phyloP scores from a whole-genome alignment of 1,284 basidiomycete species.

The Volvariella volvacea region DNA sequence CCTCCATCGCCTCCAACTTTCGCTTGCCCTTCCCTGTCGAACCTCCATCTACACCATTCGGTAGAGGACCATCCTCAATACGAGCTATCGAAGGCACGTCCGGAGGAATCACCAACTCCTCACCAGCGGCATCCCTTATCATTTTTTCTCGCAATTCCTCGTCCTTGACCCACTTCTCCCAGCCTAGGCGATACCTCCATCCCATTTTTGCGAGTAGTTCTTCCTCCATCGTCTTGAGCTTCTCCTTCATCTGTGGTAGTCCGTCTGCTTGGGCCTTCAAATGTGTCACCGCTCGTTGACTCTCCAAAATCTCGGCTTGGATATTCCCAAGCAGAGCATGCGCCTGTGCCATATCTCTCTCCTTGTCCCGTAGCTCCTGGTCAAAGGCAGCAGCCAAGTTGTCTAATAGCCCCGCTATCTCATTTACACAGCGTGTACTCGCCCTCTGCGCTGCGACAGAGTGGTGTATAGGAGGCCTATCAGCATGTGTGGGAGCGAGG shows the following conservation, averaged over 20 bases:
- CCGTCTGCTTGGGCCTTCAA: slow-evolving; percentile 68
- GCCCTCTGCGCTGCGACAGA: slow-evolving; percentile 86
- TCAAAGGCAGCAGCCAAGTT: slow-evolving; percentile 92
- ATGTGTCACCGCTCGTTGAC: slow-evolving; percentile 68
- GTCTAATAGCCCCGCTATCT: slow-evolving; percentile 85
- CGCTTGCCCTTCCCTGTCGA: slow-evolving; percentile 37
- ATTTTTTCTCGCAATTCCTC: slow-evolving; percentile 72
- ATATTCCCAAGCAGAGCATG: slow-evolving; percentile 84
- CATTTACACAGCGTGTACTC: slow-evolving; percentile 78
- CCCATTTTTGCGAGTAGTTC: slow-evolving; percentile 74
- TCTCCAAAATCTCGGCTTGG: slow-evolving; percentile 88
- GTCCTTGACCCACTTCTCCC: slow-evolving; percentile 87
- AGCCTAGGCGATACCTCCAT: slow-evolving; percentile 76
- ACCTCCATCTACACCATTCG: not conserved
- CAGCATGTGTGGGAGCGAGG: slow-evolving; percentile 43
- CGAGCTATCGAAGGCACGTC: slow-evolving; percentile 28
- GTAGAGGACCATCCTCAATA: slow-evolving; percentile 19
- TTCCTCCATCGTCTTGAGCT: slow-evolving; percentile 58
- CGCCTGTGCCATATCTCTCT: slow-evolving; percentile 89
- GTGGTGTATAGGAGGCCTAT: slow-evolving; percentile 74
- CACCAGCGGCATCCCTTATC: slow-evolving; percentile 51
- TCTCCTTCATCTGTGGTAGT: slow-evolving; percentile 55
- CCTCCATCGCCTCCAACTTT: slow-evolving; percentile 43
- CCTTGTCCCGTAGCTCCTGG: slow-evolving; percentile 86
- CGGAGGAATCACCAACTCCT: slow-evolving; percentile 39